Base-by-base conservation (phyloP, 31 red algal species). In the Porphyra umbilicalis region DNA sequence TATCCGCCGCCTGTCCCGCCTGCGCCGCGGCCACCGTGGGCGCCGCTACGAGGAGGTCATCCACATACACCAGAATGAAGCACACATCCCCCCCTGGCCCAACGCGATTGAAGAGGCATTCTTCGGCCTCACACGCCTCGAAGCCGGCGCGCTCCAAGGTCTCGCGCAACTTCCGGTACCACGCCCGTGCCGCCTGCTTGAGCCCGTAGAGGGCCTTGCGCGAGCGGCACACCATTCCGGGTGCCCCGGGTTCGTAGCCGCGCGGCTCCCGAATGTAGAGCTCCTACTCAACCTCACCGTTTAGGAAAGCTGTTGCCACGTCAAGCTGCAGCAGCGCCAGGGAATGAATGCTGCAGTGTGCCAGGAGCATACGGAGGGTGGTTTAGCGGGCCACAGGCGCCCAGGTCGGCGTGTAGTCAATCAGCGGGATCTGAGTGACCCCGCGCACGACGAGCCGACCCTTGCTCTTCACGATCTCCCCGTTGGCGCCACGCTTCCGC, bases 31-130 rank as follows among this genome's bases (percentile, higher is more conserved):
- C 29, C 9, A 11, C 6, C 15, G 10, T 6, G 8, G 46, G 46
- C 6, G 40, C 79, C 79, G 76, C 79, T 9, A 87, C 30, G 14
- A 83, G 68, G n/a, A 88, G 0, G 29, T 88, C 86, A 39, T 88
- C 82, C 10, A 88, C 86, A 79, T 88, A 87, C 33, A 74, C 32
- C 34, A 83, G 34, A 25, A 88, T 76, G 34, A 71, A 88, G 35
- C 39, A 6, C 25, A 34, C 13, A 39, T 34, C 32, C 57, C 81
- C 86, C 36, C 67, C 31, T n/a, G n/a, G n/a, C 25, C 40, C 38
- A 32, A 18, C 32, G 38, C 32, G 75, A 36, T 0, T 33, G 78
- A 81, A 83, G 33, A 78, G 29, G 40, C 77, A 84, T 1, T 81
- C 33, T 30, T 78, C 42, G 29, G 83, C 31, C 32, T 20, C 29